Evolutionary conservation across 2,329 filamentous ascomycete species (phyloP).

Genomic region (Colletotrichum agaves): DNA sequence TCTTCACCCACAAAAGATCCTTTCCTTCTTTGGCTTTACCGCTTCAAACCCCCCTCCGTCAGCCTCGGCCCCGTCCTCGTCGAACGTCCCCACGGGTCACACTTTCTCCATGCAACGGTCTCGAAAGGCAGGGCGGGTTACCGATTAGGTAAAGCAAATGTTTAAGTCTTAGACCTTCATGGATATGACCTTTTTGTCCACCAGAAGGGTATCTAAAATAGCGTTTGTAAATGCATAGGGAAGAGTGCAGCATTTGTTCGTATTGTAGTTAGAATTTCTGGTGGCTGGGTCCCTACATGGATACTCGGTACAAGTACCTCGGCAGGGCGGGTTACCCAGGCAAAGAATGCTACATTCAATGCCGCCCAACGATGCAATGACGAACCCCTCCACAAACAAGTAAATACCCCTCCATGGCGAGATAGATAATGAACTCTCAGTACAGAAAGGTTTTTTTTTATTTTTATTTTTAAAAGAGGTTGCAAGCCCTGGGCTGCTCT

Average conservation of each 20-base stretch:
- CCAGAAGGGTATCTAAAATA: too few relatives aligned
- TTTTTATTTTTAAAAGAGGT: too few relatives aligned
- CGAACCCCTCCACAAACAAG: slow-evolving; percentile 7
- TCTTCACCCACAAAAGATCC: slow-evolving; percentile 10
- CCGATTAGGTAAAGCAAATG: too few relatives aligned
- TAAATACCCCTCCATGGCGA: not conserved
- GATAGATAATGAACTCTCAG: not conserved
- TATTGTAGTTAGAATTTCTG: too few relatives aligned
- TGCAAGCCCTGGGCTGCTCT: not conserved
- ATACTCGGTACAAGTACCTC: too few relatives aligned
- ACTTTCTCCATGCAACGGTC: slow-evolving; percentile 2
- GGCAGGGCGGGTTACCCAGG: not conserved
- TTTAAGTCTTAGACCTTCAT: too few relatives aligned
- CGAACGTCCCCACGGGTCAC: not conserved
- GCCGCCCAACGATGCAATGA: slow-evolving; percentile 10
- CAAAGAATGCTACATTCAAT: not conserved
- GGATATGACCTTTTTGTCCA: too few relatives aligned
- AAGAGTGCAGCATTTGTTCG: too few relatives aligned
- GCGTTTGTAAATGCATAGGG: too few relatives aligned
- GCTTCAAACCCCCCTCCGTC: slow-evolving; percentile 12
- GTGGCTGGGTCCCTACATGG: too few relatives aligned
- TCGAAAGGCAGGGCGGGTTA: not conserved
- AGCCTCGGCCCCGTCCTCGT: slow-evolving; percentile 17
- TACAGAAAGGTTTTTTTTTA: too few relatives aligned
- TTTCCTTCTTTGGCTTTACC: slow-evolving; percentile 11